Percentiles rank a stretch among this genome's conserved stretches.
Conservation (phyloP, 73 alveolate species). For the Breviolum minutum region DNA sequence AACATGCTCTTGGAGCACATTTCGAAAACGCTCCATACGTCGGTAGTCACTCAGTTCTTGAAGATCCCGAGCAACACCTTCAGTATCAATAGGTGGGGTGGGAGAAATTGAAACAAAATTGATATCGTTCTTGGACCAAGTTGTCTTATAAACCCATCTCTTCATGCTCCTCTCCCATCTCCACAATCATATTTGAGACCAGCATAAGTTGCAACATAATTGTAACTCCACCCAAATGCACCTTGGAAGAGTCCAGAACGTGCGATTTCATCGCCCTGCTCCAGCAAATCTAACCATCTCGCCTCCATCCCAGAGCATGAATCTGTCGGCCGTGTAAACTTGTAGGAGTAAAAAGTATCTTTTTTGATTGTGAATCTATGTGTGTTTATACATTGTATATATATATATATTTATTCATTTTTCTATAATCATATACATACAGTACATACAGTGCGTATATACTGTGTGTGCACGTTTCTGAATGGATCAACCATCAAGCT, state of each 20-base stretch:
- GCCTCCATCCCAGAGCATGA: background rate
- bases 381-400: too few relatives aligned
- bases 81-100: too few relatives aligned
- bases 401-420: too few relatives aligned
- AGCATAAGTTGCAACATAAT: background rate
- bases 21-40: conserved; percentile 58
- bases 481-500: too few relatives aligned
- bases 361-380: too few relatives aligned
- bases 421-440: too few relatives aligned
- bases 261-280: conserved; percentile 79
- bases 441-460: too few relatives aligned
- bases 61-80: conserved; percentile 58
- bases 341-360: too few relatives aligned
- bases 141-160: too few relatives aligned
- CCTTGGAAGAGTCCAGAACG: conserved; percentile 84
- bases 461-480: too few relatives aligned
- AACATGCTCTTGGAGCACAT: conserved; percentile 89
- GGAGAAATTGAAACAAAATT: too few relatives aligned
- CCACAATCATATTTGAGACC: background rate
- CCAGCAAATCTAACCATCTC: conserved; percentile 61
- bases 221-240: background rate
- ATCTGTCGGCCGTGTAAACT: background rate
- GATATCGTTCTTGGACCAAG: too few relatives aligned
- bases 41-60: conserved; percentile 67
- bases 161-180: background rate